Conservation (phyloP, 306 rosid species). For the Cucumis cinereus region DNA sequence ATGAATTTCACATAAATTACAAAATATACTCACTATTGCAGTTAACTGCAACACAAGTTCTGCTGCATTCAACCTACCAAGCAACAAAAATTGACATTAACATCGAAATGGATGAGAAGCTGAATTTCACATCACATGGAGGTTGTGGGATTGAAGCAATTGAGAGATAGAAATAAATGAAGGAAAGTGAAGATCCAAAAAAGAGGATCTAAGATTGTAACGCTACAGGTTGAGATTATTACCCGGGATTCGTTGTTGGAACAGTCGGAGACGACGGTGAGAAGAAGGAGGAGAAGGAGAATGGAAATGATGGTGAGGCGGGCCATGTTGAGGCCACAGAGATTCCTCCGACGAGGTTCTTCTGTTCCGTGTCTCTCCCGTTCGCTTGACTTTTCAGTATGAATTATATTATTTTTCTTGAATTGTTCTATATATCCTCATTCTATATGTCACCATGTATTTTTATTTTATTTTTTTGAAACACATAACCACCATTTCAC, state of each 20-base stretch:
- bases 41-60: constrained; percentile 35
- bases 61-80: constrained; percentile 51
- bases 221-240: background rate
- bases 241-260: constrained; percentile 23
- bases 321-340: background rate
- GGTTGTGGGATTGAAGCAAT: background rate
- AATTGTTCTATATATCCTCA: background rate
- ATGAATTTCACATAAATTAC: background rate
- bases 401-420: background rate
- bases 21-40: constrained; percentile 43
- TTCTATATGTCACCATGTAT: too few relatives aligned
- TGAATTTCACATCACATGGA: background rate
- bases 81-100: background rate
- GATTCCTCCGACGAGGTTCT: background rate
- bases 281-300: constrained; percentile 20
- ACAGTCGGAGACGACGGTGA: constrained; percentile 23
- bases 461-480: too few relatives aligned
- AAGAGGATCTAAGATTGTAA: constrained; percentile 11
- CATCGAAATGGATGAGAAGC: background rate
- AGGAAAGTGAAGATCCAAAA: background rate
- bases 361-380: background rate
- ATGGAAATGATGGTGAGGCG: background rate
- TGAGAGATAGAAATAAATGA: background rate
- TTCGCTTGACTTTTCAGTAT: background rate
- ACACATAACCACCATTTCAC: background rate